Percentiles rank a stretch among this genome's conserved stretches.
phyloP scores from a whole-genome alignment of 768 basidiomycete species.

The Podaxis sp. region DNA sequence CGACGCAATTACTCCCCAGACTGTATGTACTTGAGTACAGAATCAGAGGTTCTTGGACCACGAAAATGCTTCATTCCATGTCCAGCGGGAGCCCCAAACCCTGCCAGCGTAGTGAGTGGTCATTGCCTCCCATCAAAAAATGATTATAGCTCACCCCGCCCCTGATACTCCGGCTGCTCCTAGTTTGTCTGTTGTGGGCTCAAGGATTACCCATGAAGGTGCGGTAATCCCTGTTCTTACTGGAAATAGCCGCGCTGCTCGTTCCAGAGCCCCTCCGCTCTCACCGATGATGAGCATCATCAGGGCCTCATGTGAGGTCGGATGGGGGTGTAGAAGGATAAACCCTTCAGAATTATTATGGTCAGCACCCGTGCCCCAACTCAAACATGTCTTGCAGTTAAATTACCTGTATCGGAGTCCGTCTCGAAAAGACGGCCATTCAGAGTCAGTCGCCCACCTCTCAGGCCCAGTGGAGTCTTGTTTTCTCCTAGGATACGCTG shows the following conservation, averaged over 20 bases:
- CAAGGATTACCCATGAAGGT: conserved; percentile 77
- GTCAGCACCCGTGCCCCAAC: neutral
- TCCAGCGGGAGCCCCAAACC: conserved; percentile 30
- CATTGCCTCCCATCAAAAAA: neutral
- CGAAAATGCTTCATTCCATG: conserved; percentile 23
- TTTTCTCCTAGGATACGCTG: conserved; percentile 28
- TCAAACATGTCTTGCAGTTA: neutral
- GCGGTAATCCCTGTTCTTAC: conserved; percentile 75
- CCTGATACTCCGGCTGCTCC: conserved; percentile 76
- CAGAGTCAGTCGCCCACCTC: conserved; percentile 25
- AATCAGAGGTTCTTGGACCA: conserved; percentile 17
- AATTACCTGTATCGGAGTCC: conserved; percentile 27
- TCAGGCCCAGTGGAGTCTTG: conserved; percentile 31
- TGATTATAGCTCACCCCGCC: conserved; percentile 58
- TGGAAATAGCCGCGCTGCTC: conserved; percentile 72
- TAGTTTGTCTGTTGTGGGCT: conserved; percentile 45
- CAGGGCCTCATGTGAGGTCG: conserved; percentile 24
- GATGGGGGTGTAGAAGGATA: conserved; percentile 65
- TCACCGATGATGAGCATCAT: conserved; percentile 58
- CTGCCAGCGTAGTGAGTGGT: conserved; percentile 7
- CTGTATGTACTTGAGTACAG: neutral
- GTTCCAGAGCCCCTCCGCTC: conserved; percentile 57
- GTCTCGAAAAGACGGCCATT: conserved; percentile 25
- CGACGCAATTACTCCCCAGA: neutral
- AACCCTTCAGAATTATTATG: conserved; percentile 18